A percentile compares a stretch with the other conserved stretches of the same genome.
phyloP scores from a whole-genome alignment of 1,139 yeast genomes.

The Candida smagusa region DNA sequence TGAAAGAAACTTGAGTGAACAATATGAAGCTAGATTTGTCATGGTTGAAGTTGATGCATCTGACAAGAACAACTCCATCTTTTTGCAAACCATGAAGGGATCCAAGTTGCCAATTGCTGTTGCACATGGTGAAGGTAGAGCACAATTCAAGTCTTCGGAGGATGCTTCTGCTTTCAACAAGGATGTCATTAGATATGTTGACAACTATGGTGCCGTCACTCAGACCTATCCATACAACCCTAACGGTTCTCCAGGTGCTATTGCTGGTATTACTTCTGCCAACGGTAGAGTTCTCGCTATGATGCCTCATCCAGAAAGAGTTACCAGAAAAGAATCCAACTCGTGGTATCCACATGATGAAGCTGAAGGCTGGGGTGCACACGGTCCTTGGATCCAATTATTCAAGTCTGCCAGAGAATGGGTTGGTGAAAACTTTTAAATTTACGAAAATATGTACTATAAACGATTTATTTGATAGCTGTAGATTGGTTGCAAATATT shows the following conservation, averaged over 20 bases:
- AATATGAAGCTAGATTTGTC: conserved; percentile 92
- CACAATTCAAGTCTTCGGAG: conserved; percentile 53
- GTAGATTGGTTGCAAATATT: not conserved
- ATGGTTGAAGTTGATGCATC: conserved; percentile 73
- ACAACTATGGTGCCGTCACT: conserved; percentile 84
- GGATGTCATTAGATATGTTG: conserved; percentile 71
- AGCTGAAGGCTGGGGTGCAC: conserved; percentile 60
- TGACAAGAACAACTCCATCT: conserved; percentile 57
- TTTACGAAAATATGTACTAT: not conserved
- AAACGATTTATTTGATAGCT: not conserved
- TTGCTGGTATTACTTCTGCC: conserved; percentile 86
- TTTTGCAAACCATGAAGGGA: conserved; percentile 87
- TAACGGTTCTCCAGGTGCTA: conserved; percentile 91
- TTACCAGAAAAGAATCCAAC: conserved; percentile 79
- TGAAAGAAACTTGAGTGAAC: conserved; percentile 89
- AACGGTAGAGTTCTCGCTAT: conserved; percentile 95
- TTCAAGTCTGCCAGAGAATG: conserved; percentile 93
- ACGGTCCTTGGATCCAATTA: conserved; percentile 94
- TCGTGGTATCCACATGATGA: conserved; percentile 84
- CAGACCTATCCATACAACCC: conserved; percentile 91
- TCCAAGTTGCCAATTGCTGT: conserved; percentile 93
- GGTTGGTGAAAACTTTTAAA: conserved; percentile 55
- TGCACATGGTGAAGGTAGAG: conserved; percentile 99
- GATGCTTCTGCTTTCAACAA: conserved; percentile 46
- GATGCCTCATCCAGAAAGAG: conserved; percentile 99